Base-by-base conservation (phyloP, 352 stramenopile species). In the Phytophthora pisi region DNA sequence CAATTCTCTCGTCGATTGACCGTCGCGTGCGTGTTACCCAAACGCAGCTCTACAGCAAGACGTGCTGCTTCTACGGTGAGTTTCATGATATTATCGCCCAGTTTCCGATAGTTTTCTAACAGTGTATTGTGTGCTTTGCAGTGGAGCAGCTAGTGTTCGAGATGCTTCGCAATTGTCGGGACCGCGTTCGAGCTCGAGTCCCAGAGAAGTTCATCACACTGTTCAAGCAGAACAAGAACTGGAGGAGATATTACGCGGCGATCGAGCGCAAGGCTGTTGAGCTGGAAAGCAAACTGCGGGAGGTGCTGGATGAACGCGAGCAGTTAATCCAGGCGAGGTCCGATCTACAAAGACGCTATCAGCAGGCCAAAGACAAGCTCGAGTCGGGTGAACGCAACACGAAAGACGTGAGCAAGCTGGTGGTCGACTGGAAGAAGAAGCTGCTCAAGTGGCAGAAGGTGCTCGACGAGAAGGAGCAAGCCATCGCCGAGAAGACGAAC, bases 211-310 rank as follows among this genome's bases (percentile, higher is more conserved):
- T 93, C 34, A 64, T 72, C 23, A 83, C 77, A 28, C 57, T 93
- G 7, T 91, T 90, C 68, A 90, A 89, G 65, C 84, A 93, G 80
- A 89, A 75, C 52, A 85, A 84, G 53, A 87, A 85, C 51, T 92
- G 84, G 82, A 70, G 81, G 3, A 93, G 90, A 47, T 90, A 91
- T 47, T 91, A 84, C 57, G 60, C 78, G 3, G 60, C 66, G n/a
- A 71, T 93, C 4, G 84, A 93, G 47, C 66, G 68, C 0, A 79
- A 89, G 47, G 70, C 65, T 15, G 23, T 31, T 0, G 57, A 80
- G 4, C 47, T 80, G 5, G 57, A 84, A 38, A 66, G 61, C 18
- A 79, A 86, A 23, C 63, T 91, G 2, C 55, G 57, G 10, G 57
- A 68, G 2, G 60, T 81, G 1, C 30, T 76, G 3, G 43, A 66